Conservation (phyloP, 2,329 filamentous ascomycete genomes). For the Thielaviopsis cerberus region DNA sequence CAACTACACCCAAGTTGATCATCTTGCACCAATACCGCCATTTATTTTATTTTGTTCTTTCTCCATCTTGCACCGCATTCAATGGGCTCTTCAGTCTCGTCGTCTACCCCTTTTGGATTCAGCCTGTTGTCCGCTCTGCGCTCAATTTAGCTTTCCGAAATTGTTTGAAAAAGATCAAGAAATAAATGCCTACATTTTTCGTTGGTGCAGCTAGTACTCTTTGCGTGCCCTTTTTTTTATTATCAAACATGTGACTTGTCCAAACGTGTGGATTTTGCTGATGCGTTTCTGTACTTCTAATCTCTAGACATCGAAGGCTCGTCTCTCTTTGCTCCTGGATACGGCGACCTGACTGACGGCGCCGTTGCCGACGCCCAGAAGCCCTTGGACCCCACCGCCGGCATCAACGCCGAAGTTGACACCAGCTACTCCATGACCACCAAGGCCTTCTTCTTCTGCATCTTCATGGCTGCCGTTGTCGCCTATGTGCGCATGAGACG, state of each 20-base stretch:
- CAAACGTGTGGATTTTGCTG: constrained; percentile 5
- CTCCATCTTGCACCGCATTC: neutral
- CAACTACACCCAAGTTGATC: neutral
- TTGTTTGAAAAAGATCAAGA: neutral
- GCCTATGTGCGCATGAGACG: constrained; percentile 10
- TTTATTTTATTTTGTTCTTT: neutral
- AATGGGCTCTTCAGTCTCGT: neutral
- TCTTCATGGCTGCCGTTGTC: constrained; percentile 9
- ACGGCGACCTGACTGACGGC: constrained; percentile 8
- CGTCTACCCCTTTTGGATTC: neutral
- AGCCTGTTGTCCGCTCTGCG: neutral
- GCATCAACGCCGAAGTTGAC: neutral
- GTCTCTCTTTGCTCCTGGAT: constrained; percentile 8
- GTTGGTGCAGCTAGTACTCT: neutral
- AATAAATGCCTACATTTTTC: neutral
- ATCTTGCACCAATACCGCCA: neutral
- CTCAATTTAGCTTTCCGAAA: neutral
- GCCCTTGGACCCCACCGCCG: constrained; percentile 2
- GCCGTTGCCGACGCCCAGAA: constrained; percentile 10
- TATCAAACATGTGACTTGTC: neutral
- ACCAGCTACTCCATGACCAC: constrained; percentile 7
- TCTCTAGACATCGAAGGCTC: constrained; percentile 9
- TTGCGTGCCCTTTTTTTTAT: constrained; percentile 1
- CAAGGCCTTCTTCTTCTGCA: constrained; percentile 10
- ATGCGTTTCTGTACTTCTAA: constrained; percentile 1